Percentiles rank a stretch among this genome's conserved stretches.
These are phyloP conservation scores for Cnidoscolus chayamansa DNA, from an alignment of 441 rosid genomes.

Conservation along the genomic window DNA sequence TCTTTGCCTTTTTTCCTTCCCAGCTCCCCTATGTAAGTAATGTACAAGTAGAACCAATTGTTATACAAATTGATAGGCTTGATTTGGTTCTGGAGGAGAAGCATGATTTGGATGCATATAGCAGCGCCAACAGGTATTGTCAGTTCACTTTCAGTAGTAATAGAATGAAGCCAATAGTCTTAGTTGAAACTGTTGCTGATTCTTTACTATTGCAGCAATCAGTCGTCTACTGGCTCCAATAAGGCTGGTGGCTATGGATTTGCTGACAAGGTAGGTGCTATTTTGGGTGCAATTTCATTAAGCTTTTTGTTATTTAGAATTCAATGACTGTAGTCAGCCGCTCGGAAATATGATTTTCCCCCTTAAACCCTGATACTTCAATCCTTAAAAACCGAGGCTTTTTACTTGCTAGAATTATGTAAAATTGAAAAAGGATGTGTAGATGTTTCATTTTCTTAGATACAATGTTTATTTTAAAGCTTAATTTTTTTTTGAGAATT, in stretches of 20 bases:
- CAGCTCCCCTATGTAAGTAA: constrained; percentile 91
- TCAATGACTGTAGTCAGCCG: background rate
- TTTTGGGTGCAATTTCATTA: constrained; percentile 3
- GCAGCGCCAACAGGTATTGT: constrained; percentile 56
- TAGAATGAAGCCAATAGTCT: constrained; percentile 10
- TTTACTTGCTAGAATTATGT: background rate
- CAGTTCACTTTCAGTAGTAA: constrained; percentile 1
- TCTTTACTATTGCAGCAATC: constrained; percentile 43
- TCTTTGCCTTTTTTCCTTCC: background rate
- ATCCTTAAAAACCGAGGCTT: background rate
- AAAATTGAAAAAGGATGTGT: background rate
- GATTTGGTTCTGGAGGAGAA: constrained; percentile 98
- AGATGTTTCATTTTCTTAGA: background rate
- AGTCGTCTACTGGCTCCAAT: constrained; percentile 54
- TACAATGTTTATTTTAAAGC: background rate
- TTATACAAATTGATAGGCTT: constrained; percentile 86
- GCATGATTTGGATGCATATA: constrained; percentile 51
- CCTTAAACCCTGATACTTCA: background rate
- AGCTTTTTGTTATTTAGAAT: background rate
- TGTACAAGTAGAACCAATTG: constrained; percentile 83
- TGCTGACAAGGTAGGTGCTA: constrained; percentile 83
- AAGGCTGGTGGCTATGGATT: constrained; percentile 90
- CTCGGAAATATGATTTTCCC: background rate
- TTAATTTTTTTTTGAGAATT: background rate
- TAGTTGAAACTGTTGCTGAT: background rate